These are phyloP conservation scores for Brasilioporus rufonigricans DNA, from an alignment of 768 basidiomycete species.

Conservation along the genomic window DNA sequence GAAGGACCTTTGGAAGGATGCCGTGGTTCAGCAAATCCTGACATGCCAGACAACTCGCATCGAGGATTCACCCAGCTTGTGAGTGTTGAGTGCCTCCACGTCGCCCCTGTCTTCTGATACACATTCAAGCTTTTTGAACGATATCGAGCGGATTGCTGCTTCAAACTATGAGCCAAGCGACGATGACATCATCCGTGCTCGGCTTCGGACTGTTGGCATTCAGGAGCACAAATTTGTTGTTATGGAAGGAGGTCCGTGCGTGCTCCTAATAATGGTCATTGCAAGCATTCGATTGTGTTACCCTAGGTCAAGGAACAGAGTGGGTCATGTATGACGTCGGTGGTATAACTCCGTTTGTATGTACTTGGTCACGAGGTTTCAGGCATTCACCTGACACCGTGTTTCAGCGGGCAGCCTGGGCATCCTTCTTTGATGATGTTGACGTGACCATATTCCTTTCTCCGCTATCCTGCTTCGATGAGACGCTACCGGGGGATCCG, in stretches of 20 bases:
- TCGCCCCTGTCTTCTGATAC: neutral
- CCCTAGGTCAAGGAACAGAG: slow-evolving; percentile 56
- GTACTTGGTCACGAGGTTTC: slow-evolving; percentile 5
- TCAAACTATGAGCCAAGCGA: slow-evolving; percentile 67
- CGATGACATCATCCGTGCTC: slow-evolving; percentile 75
- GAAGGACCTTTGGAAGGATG: slow-evolving; percentile 65
- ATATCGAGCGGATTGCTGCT: slow-evolving; percentile 62
- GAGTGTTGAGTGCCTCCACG: slow-evolving; percentile 32
- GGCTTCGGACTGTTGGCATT: slow-evolving; percentile 73
- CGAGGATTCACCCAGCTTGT: slow-evolving; percentile 77
- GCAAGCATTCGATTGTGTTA: neutral
- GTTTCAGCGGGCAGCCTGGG: slow-evolving; percentile 68
- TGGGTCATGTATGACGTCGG: slow-evolving; percentile 85
- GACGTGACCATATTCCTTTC: slow-evolving; percentile 81
- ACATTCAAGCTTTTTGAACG: slow-evolving; percentile 59
- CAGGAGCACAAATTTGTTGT: slow-evolving; percentile 65
- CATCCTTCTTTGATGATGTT: slow-evolving; percentile 78
- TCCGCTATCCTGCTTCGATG: slow-evolving; percentile 78
- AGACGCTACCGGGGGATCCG: slow-evolving; percentile 68
- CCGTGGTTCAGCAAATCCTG: slow-evolving; percentile 61
- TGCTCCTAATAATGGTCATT: neutral
- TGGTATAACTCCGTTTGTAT: slow-evolving; percentile 66
- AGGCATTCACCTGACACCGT: slow-evolving; percentile 7
- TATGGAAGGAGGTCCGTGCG: slow-evolving; percentile 57
- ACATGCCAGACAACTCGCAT: slow-evolving; percentile 50